Evolutionary conservation across 768 basidiomycete species (phyloP), one percentile per base, ranked within the genome.

Genomic region (Macrolepiota fuliginosa): DNA sequence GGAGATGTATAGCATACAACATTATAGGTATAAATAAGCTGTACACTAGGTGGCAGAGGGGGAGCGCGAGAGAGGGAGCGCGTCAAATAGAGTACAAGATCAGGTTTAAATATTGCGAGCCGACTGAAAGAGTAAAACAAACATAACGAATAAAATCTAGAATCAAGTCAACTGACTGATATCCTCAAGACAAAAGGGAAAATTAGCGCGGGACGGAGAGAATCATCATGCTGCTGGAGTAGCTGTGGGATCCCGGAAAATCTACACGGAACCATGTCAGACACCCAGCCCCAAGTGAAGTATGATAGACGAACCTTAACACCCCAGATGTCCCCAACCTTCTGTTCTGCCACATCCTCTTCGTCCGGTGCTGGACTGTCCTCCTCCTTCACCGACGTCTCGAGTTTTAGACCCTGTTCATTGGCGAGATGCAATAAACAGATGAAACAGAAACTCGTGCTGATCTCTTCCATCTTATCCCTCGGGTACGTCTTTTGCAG

Each of bases 391-490:
- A 64, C 40, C 5, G 78, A 72, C 63, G 85, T 72, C 72, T 84
- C 90, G 37, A 99, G 83, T 70, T 90, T 91, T 53, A 98, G 80
- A 1, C 96, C 97, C 68, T 94, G 91, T 75, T 98, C 97, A 71
- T 99, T 98, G 17, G 96, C 96, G 47, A 98, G 76, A 77, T 98
- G 97, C 17, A 99, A 78, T 25, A 98, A 78, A 70, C 97, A 98
- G 72, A 98, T 99, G 79, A 98, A 99, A 73, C 96, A 98, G 86
- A 96, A 98, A 65, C 94, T 96, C 15, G 97, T 98, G 72, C 95
- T 97, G 71, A 98, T 97, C 65, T 99, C 97, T 42, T 90, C 90
- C 90, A 98, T 91, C 79, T 96, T 98, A 46, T 98, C 96, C 62
- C 77, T 77, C 0, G 96, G 94, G 73, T 98, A 98, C 5, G 90